Percentiles rank a stretch among this genome's conserved stretches.
Conservation (phyloP, 2,329 filamentous ascomycete species). For the Aureobasidium zeae region DNA sequence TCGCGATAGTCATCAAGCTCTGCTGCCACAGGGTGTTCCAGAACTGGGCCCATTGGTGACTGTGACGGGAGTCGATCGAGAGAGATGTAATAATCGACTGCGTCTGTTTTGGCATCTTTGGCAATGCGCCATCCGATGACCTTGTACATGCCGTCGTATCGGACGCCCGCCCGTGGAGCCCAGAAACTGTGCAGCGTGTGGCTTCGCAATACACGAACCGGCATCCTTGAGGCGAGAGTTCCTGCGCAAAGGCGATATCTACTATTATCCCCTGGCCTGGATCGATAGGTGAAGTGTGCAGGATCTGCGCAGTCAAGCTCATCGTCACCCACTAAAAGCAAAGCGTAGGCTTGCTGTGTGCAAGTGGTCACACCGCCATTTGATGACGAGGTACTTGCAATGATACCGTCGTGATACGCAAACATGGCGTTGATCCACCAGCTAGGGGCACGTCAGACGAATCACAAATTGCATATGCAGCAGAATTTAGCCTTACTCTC, state of each 20-base stretch:
- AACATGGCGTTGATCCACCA: slow-evolving; percentile 44
- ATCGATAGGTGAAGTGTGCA: slow-evolving; percentile 35
- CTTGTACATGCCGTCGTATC: slow-evolving; percentile 42
- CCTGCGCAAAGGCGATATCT: slow-evolving; percentile 37
- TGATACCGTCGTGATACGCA: slow-evolving; percentile 40
- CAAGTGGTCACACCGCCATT: slow-evolving; percentile 37
- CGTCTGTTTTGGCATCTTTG: slow-evolving; percentile 20
- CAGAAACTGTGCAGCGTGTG: slow-evolving; percentile 37
- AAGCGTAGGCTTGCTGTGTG: slow-evolving; percentile 36
- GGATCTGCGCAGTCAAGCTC: slow-evolving; percentile 31
- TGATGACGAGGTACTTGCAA: slow-evolving; percentile 33
- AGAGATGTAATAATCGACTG: slow-evolving; percentile 31
- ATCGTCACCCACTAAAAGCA: slow-evolving; percentile 34
- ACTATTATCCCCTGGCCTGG: slow-evolving; percentile 32
- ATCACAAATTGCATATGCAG: neutral
- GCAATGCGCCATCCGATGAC: slow-evolving; percentile 36
- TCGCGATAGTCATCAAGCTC: slow-evolving; percentile 42
- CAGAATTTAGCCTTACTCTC: slow-evolving; percentile 30
- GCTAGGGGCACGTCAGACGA: slow-evolving; percentile 22
- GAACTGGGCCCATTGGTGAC: slow-evolving; percentile 29
- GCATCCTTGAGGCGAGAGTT: slow-evolving; percentile 32
- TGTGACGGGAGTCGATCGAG: slow-evolving; percentile 29
- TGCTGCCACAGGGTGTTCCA: slow-evolving; percentile 33
- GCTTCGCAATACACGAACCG: slow-evolving; percentile 37
- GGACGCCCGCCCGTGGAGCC: slow-evolving; percentile 38